A percentile compares a stretch with the other conserved stretches of the same genome.
Conservation (phyloP, 192 early-diverging fungal species). For the Piromyces sp. region DNA sequence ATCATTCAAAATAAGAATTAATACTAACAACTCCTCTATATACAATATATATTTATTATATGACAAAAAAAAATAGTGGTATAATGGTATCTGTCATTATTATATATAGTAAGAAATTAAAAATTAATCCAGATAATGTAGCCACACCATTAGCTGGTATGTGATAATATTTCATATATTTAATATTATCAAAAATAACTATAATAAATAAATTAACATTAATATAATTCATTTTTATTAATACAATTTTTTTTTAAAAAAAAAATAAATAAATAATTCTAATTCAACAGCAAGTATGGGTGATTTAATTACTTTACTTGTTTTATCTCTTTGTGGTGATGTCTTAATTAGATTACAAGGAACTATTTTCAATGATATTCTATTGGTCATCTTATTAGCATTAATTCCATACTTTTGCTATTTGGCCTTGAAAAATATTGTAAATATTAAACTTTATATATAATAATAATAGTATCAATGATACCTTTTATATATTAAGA, state of each 20-base stretch:
- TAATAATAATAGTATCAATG: too few relatives aligned
- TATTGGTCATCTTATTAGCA: background rate
- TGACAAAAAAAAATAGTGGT: background rate
- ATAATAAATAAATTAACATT: too few relatives aligned
- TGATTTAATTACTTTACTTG: conserved; percentile 49
- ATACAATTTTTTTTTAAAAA: background rate
- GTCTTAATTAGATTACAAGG: background rate
- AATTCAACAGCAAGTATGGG: conserved; percentile 31
- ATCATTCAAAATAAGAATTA: too few relatives aligned
- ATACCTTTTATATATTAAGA: too few relatives aligned
- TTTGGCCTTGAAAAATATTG: background rate
- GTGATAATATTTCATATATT: too few relatives aligned
- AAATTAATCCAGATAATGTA: conserved; percentile 71
- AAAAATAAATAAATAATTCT: background rate
- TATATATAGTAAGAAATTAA: conserved; percentile 22
- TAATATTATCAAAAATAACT: too few relatives aligned
- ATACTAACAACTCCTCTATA: too few relatives aligned
- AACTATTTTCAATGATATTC: background rate
- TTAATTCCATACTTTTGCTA: background rate
- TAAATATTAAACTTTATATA: too few relatives aligned
- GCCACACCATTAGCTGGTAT: conserved; percentile 48
- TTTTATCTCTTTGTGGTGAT: conserved; percentile 30
- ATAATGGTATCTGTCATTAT: background rate
- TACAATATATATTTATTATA: too few relatives aligned
- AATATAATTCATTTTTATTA: too few relatives aligned